phyloP scores from a whole-genome alignment of 2,329 filamentous ascomycete genomes.

The Trichoderma afroharzianum region DNA sequence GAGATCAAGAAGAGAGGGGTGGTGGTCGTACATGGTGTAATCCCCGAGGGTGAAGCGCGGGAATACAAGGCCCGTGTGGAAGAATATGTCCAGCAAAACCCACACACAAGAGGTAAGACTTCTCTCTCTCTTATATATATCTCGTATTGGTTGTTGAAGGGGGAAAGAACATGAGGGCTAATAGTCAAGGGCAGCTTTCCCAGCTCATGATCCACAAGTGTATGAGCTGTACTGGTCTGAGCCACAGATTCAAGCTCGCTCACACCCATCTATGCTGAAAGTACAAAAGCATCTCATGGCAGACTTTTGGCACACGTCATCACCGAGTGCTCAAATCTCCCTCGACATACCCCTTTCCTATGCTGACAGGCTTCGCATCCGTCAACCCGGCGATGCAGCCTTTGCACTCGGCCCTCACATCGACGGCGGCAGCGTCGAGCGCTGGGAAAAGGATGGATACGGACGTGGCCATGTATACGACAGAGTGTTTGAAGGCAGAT shows the following conservation, averaged over 20 bases:
- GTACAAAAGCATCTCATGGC: slow-evolving; percentile 61
- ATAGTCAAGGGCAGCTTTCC: slow-evolving; percentile 51
- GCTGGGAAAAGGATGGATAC: slow-evolving; percentile 70
- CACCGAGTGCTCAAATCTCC: slow-evolving; percentile 46
- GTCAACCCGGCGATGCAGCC: slow-evolving; percentile 64
- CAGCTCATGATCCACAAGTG: slow-evolving; percentile 60
- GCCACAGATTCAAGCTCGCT: slow-evolving; percentile 64
- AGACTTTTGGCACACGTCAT: slow-evolving; percentile 55
- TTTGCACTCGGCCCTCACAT: slow-evolving; percentile 72
- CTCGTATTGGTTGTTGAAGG: not conserved
- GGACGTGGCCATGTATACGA: slow-evolving; percentile 67
- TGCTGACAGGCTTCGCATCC: slow-evolving; percentile 68
- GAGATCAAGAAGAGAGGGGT: slow-evolving; percentile 60
- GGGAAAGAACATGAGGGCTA: not conserved
- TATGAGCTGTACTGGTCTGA: slow-evolving; percentile 74
- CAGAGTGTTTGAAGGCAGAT: slow-evolving; percentile 66
- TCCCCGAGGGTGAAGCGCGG: slow-evolving; percentile 60
- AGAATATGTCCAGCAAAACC: slow-evolving; percentile 63
- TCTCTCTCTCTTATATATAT: not conserved
- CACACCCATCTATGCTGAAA: slow-evolving; percentile 60
- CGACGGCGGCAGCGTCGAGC: slow-evolving; percentile 70
- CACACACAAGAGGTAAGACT: slow-evolving; percentile 48
- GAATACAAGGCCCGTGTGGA: slow-evolving; percentile 62
- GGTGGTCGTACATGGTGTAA: slow-evolving; percentile 62
- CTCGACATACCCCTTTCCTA: slow-evolving; percentile 59